Evolutionary conservation across 169 alveolate genomes (phyloP).

Genomic region (Cystoisospora suis): DNA sequence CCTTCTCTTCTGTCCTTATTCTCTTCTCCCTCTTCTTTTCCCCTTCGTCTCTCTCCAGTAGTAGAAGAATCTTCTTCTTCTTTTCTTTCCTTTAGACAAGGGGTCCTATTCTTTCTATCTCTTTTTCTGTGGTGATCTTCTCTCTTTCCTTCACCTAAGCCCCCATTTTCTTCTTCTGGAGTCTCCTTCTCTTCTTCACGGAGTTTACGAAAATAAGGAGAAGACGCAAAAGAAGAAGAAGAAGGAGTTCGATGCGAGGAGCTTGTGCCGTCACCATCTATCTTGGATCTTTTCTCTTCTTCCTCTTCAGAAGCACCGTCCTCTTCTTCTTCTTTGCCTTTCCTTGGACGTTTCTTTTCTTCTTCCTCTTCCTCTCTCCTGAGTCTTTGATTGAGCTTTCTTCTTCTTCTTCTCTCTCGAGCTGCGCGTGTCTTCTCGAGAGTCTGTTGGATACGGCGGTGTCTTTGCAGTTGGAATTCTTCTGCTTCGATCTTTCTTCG

Average conservation of each 20-base stretch:
- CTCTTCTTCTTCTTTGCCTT: neutral
- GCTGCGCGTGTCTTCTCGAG: conserved; percentile 9
- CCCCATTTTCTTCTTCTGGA: neutral
- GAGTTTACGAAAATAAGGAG: too few relatives aligned
- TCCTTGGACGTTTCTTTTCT: neutral
- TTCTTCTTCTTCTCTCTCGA: neutral
- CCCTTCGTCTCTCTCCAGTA: neutral
- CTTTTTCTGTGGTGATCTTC: too few relatives aligned
- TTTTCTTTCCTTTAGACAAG: too few relatives aligned
- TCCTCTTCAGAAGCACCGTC: too few relatives aligned
- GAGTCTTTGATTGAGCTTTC: neutral
- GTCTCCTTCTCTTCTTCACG: neutral
- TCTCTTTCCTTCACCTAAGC: neutral
- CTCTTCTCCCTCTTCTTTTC: neutral
- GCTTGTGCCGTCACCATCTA: too few relatives aligned
- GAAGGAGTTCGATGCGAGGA: too few relatives aligned
- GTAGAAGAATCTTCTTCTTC: neutral
- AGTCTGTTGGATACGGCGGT: neutral
- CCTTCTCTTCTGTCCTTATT: neutral
- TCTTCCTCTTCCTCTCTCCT: neutral
- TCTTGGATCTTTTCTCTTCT: too few relatives aligned
- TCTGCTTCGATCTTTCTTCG: conserved; percentile 10
- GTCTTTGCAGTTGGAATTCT: conserved; percentile 30
- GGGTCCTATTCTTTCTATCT: too few relatives aligned
- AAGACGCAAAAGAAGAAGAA: too few relatives aligned